Evolutionary conservation across 257 asterid genomes (phyloP), one percentile per base, ranked within the genome.

Genomic region (Plantago ovata): DNA sequence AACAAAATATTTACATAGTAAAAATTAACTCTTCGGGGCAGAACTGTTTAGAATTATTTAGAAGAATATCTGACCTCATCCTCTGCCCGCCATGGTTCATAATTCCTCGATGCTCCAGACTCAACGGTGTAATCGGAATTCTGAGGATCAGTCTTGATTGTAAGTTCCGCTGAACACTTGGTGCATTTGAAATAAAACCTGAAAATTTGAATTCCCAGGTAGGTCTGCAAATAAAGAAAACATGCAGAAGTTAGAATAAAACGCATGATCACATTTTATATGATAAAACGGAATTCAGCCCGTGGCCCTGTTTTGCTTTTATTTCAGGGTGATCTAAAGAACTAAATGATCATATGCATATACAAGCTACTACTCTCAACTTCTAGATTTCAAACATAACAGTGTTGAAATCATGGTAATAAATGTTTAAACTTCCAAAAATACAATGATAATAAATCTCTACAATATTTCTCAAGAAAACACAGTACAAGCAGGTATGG

Each of bases 171-270:
- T 0, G 95, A 87, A 68, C 95, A 91, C 68, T 71, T 87, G 2
- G 96, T 87, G 65, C 96, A 87, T 76, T 87, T 87, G 58, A 91
- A 81, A 68, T 91, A 87, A 64, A 91, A 91, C 59, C 96, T 80
- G 68, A 85, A 83, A 23, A 91, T 79, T 75, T 87, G 98, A 53
- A 87, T 89, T 20, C 96, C 96, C 75, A 87, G 58, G 59, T 87
- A 91, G 64, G 89, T 85, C 97, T 86, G 83, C 75, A 63, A 28
- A 81, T 44, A 33, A 71, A 56, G 36, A 59, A 41, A 57, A 52
- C 48, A 69, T 7, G 38, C 50, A 14, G 44, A 20, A 62, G 38
- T 50, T 23, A 50, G 38, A 22, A 12, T 4, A 50, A 32, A 10
- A 23, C 12, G 10, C 13, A 20, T 20, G 56, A 22, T 46, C 52